Evolutionary conservation across 495 filamentous ascomycete species (phyloP).

Genomic region (Penicillium paxilli): DNA sequence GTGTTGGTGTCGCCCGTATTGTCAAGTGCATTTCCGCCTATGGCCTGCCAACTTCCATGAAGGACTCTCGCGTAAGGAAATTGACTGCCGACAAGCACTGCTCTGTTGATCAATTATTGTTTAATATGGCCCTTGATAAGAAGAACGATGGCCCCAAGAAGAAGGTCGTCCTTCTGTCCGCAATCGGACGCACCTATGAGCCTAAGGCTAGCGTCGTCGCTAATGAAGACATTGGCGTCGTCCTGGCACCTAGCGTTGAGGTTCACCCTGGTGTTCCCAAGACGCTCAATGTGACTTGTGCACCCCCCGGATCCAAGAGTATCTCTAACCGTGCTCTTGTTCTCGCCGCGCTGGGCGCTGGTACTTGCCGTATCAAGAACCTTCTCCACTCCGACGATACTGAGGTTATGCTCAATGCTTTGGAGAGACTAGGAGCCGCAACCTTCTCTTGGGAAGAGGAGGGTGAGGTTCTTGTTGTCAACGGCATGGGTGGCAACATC

Average conservation of each 20-base stretch:
- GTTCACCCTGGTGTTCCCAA: constrained; percentile 68
- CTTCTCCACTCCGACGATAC: constrained; percentile 96
- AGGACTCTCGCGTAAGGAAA: constrained; percentile 81
- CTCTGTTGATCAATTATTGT: constrained; percentile 82
- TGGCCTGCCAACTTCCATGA: constrained; percentile 81
- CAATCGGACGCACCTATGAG: constrained; percentile 86
- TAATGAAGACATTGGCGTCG: constrained; percentile 79
- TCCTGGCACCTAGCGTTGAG: constrained; percentile 77
- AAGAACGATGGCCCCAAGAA: constrained; percentile 97
- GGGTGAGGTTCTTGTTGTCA: constrained; percentile 84
- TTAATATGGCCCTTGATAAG: constrained; percentile 97
- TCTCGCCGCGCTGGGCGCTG: constrained; percentile 85
- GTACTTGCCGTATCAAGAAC: constrained; percentile 84
- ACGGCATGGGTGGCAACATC: constrained; percentile 84
- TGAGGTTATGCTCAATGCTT: constrained; percentile 91
- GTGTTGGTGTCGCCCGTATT: constrained; percentile 83
- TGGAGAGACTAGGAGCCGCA: constrained; percentile 82
- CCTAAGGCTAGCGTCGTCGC: constrained; percentile 83
- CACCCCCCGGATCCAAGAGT: constrained; percentile 94
- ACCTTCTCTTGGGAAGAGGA: constrained; percentile 92
- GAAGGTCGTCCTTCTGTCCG: constrained; percentile 92
- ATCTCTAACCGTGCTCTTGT: constrained; percentile 95
- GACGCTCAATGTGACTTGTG: constrained; percentile 68
- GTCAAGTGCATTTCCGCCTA: constrained; percentile 93
- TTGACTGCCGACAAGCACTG: constrained; percentile 86